Evolutionary conservation across 169 alveolate genomes (phyloP), one percentile per base, ranked within the genome.

Genomic region (Plasmodium reichenowi): DNA sequence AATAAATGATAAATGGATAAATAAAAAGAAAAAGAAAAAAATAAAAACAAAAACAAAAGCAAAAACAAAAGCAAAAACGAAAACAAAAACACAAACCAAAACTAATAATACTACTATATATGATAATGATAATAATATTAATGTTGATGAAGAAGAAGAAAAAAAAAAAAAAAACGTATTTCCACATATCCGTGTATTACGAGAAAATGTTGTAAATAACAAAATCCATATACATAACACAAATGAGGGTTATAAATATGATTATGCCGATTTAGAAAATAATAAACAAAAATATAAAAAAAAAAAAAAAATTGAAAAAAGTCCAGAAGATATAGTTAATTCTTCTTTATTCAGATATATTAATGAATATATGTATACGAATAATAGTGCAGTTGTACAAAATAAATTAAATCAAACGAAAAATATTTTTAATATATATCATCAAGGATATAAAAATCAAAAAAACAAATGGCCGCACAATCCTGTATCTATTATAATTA

Each of bases 381-480:
- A 76, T 58, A 76, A 17, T 17, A 76, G 89, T 45, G 70, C 20
- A 52, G 47, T 13, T 15, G 89, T 76, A 5, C 47, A 76, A 66
- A 52, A 76, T 43, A 76, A 76, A 71, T 59, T 76, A 47, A 76
- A 64, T 32, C 72, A 76, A 59, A 76, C 89, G 32, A 76, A 76
- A 50, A 76, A 76, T 52, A 26, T 76, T 76, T 76, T 76, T 59
- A 76, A 59, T 45, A 76, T 76, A 50, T 93, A 93, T 60, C 96
- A 93, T 70, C 88, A 67, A 15, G 96, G 96, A 9, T 93, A 89
- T 68, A 76, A 72, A 47, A 83, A 92, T 26, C 96, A 93, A 64
- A 90, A 89, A 50, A 38, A 73, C 22, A 85, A 83, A 50, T 93
- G 96, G 96, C 96, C 96, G 9, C 62, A 72, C 17, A 92, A 88